Evolutionary conservation across 2,329 filamentous ascomycete species (phyloP).

Genomic region (Fusarium phyllophilum): DNA sequence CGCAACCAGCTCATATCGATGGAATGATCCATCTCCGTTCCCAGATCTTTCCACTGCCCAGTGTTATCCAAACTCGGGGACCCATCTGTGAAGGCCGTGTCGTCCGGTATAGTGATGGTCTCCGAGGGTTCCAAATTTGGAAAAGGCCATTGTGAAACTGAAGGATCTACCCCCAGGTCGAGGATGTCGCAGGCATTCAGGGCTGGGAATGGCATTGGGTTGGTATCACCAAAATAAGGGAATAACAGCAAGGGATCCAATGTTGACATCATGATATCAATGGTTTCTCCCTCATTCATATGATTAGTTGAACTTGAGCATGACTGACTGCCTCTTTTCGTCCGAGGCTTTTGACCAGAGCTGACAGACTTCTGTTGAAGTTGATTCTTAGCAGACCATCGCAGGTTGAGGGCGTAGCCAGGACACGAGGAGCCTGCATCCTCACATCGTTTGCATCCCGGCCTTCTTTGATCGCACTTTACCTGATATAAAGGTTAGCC

Average conservation of each 20-base stretch:
- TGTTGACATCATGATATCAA: accelerated
- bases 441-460: neutral
- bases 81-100: accelerated
- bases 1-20: neutral
- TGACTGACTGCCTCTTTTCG: neutral
- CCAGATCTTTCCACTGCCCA: accelerated
- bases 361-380: neutral
- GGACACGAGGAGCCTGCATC: neutral
- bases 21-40: neutral
- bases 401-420: neutral
- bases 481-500: neutral
- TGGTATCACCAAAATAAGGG: neutral
- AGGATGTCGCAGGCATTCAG: neutral
- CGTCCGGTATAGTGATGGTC: neutral
- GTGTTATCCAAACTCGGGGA: neutral
- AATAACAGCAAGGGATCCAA: neutral
- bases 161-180: neutral
- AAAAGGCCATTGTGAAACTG: neutral
- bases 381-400: neutral
- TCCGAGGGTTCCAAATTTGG: neutral
- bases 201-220: neutral
- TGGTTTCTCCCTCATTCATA: neutral
- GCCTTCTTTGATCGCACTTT: neutral
- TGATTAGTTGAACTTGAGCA: neutral
- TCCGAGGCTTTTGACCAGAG: neutral